Evolutionary conservation across 192 early-diverging fungal genomes (phyloP), one percentile per base, ranked within the genome.

Genomic region (Backusella liffmaniae): DNA sequence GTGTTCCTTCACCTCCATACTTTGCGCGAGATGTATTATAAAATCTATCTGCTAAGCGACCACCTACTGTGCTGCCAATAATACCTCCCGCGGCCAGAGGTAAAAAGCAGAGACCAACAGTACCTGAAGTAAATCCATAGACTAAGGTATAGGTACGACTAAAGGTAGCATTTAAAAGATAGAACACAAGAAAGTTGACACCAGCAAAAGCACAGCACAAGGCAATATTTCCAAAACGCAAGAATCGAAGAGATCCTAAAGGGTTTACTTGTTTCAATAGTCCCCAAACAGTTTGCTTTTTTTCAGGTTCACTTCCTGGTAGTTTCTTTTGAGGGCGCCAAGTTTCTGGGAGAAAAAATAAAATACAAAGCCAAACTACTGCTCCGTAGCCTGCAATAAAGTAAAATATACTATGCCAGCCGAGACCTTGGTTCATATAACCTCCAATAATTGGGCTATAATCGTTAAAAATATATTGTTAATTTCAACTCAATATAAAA

Each of bases 331-430:
- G 53, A 49, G 46, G 46, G 16, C 81, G 62, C 71, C 70, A 79
- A 29, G 82, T 83, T 66, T 83, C 82, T 21, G 81, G 81, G 10
- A 83, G 49, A 34, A 72, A 79, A 21, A 83, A 79, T 29, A 83
- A 44, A 12, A 83, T 68, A 2, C 66, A 53, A 34, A 76, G 32
- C 35, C 66, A 77, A 34, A 76, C 13, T 1, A 46, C 29, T 36
- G 74, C 70, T 1, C 46, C 34, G 39, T 77, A 75, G 0, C 77
- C 74, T 6, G 78, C 67, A 35, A 83, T 35, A 42, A 80, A 80
- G 36, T 70, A 83, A 62, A 83, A 80, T 15, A 46, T 83, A 42
- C 75, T 77, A 23, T 78, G 75, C 78, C 78, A 83, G 2, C 82
- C 82, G 1, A 79, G 66, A 4, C 70, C 73, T 67, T 80, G 42